Base-by-base conservation (phyloP, 2,329 filamentous ascomycete species). In the Nigrospora osmanthi region DNA sequence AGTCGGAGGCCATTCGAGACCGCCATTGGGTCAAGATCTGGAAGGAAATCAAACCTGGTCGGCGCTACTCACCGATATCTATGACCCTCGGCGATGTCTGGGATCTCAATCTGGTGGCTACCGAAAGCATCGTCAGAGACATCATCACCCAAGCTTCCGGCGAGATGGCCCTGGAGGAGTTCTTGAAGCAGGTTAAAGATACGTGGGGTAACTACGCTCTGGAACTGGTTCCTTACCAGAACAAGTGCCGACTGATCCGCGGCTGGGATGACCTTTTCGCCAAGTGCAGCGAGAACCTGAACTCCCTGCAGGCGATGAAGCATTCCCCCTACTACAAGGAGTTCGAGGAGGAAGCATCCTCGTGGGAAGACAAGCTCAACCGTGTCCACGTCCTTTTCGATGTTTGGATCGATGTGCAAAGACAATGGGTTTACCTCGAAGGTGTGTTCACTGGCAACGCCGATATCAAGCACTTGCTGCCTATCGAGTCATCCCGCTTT, bases 321-420 rank as follows among this genome's bases (percentile, higher is more conserved):
- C 91, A 98, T 65, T 99, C 93, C 6, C 93, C 93, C 0, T 98
- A 98, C 66, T 98, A 95, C 75, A 97, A 96, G 65, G 91, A 97
- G 58, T 99, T 99, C 51, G 93, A 98, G 62, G 93, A 98, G 57
- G 93, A 98, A 56, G 94, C 94, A 7, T 86, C 89, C 1, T 80
- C 86, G 1, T 98, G 93, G 93, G 94, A 98, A 67, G 94, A 98
- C 67, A 95, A 95, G 64, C 77, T 99, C 23, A 99, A 97, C 64
- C 83, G 93, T 38, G 89, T 98, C 3, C 93, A 98, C 61, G 89
- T 98, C 14, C 77, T 98, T 11, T 98, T 99, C 59, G 93, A 99
- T 63, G 90, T 98, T 14, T 99, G 94, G 94, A 98, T 98, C 56
- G 94, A 98, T 67, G 94, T 99, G n/a, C 93, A 99, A 65, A 85